Evolutionary conservation across 371 early-diverging fungal species (phyloP), one percentile per base, ranked within the genome.

Genomic region (Mortierella sp.): DNA sequence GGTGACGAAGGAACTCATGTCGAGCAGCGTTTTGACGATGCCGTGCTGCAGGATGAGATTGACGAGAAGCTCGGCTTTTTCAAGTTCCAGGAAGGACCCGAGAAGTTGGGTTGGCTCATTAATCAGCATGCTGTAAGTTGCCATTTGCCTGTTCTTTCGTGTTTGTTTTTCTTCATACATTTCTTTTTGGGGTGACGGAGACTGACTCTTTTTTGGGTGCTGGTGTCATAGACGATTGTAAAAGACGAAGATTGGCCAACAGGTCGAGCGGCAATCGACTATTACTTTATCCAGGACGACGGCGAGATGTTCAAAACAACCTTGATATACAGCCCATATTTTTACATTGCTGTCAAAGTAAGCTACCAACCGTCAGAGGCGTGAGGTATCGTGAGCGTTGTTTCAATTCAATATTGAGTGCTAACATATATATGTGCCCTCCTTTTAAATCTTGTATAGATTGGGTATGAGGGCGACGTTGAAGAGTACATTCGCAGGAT

Each of bases 231-330:
- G 94, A 92, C 93, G 0, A 54, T 91, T n/a, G 90, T 95, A 8
- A 87, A 84, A 68, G 93, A 92, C 78, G 83, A 88, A 8, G 94
- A 96, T 56, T 93, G 94, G 93, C 89, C 91, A 18, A 82, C 87
- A n/a, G 96, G 95, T 32, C 90, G 93, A 78, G 88, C 97, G 0
- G 99, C 94, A 0, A 95, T 98, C 2, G 97, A 99, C 85, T 95
- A 94, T 70, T 99, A 98, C 83, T 99, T 99, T 83, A 88, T 98
- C 41, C 94, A 96, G 72, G 97, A 97, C 54, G 97, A 96, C 75
- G 98, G 97, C 21, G 92, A 91, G 41, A 93, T 94, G 16, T 99
- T 99, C 91, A 99, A 97, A 82, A 90, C 94, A 32, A 97, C 97
- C 5, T 51, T 97, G 18, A 63, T 93, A 11, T 97, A 95, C 87